These are phyloP conservation scores for Ophiosphaerella herpotricha DNA, from an alignment of 2,329 filamentous ascomycete genomes.

Conservation along the genomic window DNA sequence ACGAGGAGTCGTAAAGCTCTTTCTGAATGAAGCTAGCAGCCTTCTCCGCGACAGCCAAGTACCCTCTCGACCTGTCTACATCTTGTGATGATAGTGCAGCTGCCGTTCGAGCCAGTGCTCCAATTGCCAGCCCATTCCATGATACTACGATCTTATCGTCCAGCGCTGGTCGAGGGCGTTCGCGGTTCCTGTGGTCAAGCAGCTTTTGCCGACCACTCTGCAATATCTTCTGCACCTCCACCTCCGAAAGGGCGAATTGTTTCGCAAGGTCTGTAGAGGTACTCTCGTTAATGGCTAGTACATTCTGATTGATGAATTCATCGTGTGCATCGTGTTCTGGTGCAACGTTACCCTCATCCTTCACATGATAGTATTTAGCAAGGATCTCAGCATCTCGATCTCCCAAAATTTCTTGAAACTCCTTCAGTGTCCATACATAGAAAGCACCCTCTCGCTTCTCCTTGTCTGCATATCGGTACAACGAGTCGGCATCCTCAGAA, in stretches of 20 bases:
- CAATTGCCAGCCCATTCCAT: slow-evolving; percentile 89
- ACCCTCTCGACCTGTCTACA: slow-evolving; percentile 62
- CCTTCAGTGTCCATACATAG: slow-evolving; percentile 90
- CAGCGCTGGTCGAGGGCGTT: slow-evolving; percentile 74
- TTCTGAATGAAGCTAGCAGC: slow-evolving; percentile 74
- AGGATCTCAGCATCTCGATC: slow-evolving; percentile 72
- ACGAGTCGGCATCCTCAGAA: slow-evolving; percentile 88
- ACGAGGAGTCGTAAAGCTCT: slow-evolving; percentile 70
- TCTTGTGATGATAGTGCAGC: slow-evolving; percentile 67
- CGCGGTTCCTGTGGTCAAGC: slow-evolving; percentile 70
- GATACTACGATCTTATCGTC: slow-evolving; percentile 88
- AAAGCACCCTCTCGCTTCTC: slow-evolving; percentile 91
- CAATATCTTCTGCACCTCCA: slow-evolving; percentile 71
- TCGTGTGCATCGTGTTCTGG: slow-evolving; percentile 85
- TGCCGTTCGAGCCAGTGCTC: slow-evolving; percentile 76
- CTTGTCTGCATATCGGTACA: slow-evolving; percentile 71
- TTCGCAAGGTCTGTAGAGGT: slow-evolving; percentile 71
- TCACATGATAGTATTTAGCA: slow-evolving; percentile 83
- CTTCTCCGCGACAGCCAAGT: slow-evolving; percentile 67
- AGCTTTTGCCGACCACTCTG: slow-evolving; percentile 70
- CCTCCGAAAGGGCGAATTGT: slow-evolving; percentile 73
- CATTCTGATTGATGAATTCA: slow-evolving; percentile 93
- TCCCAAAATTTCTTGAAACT: slow-evolving; percentile 78
- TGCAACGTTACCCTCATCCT: slow-evolving; percentile 82
- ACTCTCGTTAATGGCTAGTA: slow-evolving; percentile 69